Conservation (phyloP, 768 basidiomycete species). For the Lentinula guzmanii region DNA sequence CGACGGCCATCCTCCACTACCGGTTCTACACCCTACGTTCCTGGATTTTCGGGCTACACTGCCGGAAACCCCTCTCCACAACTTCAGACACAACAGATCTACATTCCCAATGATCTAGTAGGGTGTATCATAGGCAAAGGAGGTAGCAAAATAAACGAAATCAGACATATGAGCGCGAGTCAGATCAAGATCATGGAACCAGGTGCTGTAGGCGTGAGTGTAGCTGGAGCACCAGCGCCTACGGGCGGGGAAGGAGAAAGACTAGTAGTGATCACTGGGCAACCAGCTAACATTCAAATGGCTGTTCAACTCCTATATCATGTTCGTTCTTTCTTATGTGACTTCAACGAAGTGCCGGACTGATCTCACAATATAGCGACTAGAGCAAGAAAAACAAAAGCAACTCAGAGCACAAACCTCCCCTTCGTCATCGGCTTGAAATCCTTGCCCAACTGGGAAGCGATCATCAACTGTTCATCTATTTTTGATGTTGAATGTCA, state of each 20-base stretch:
- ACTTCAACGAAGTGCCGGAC: not conserved
- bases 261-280: constrained; percentile 95
- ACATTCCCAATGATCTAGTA: constrained; percentile 95
- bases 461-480: not conserved
- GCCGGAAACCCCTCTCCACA: constrained; percentile 59
- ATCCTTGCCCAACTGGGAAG: no score
- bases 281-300: constrained; percentile 91
- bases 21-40: constrained; percentile 63
- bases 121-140: constrained; percentile 98
- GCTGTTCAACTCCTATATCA: constrained; percentile 90
- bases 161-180: constrained; percentile 90
- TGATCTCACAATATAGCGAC: constrained; percentile 40
- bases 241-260: constrained; percentile 82
- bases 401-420: constrained; percentile 42
- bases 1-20: constrained; percentile 34
- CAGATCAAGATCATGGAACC: constrained; percentile 99
- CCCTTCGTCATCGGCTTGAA: not conserved
- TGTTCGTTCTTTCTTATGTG: constrained; percentile 35
- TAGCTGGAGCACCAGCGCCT: constrained; percentile 56
- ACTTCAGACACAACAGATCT: constrained; percentile 95
- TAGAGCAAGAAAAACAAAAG: constrained; percentile 89
- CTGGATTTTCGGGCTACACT: constrained; percentile 48
- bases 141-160: constrained; percentile 98
- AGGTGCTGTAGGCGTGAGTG: constrained; percentile 65
- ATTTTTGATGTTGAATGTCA: not conserved